A percentile compares a stretch with the other conserved stretches of the same genome.
Conservation (phyloP, 768 basidiomycete genomes). For the Russula ochroleuca region DNA sequence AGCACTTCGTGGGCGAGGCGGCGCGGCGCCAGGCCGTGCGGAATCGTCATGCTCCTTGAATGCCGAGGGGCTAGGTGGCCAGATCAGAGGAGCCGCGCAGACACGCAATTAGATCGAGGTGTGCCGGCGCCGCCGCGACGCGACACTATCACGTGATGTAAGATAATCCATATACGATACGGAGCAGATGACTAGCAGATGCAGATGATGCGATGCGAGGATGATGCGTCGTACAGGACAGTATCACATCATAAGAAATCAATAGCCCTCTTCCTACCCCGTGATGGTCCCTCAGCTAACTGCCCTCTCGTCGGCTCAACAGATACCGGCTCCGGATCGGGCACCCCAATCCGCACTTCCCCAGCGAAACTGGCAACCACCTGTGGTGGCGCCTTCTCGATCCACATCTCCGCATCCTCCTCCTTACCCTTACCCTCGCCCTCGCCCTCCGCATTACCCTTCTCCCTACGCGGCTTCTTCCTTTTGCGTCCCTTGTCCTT, state of each 20-base stretch:
- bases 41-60: neutral
- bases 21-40: conserved; percentile 8
- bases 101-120: neutral
- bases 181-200: no score
- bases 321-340: neutral
- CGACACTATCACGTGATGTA: neutral
- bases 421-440: conserved; percentile 41
- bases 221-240: neutral
- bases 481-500: conserved; percentile 37
- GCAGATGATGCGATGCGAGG: no score
- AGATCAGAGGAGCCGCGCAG: neutral
- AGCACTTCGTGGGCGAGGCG: neutral
- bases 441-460: conserved; percentile 31
- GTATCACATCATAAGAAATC: conserved; percentile 28
- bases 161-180: neutral
- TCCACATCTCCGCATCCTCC: conserved; percentile 49
- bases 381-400: conserved; percentile 57
- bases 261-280: conserved; percentile 30
- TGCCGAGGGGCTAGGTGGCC: neutral
- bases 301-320: neutral
- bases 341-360: neutral
- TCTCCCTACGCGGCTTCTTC: conserved; percentile 42
- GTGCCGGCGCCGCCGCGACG: conserved; percentile 1
- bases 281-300: conserved; percentile 23
- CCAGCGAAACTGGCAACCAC: conserved; percentile 39